Evolutionary conservation across 2,329 filamentous ascomycete genomes (phyloP).

Genomic region (Penicillium hordei): DNA sequence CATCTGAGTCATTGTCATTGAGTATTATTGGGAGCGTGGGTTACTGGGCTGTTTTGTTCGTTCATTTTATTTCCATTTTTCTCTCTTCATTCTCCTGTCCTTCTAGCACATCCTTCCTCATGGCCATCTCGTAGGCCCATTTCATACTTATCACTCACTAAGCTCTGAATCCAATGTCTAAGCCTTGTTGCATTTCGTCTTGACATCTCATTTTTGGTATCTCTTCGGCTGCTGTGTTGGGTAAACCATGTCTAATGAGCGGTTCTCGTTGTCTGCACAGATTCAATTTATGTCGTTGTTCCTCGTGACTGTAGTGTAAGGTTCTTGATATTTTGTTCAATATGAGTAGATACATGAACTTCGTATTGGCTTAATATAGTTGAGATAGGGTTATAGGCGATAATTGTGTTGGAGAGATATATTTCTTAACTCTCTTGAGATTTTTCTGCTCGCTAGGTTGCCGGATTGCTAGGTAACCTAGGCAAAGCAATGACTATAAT

Average conservation of each 20-base stretch:
- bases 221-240: not conserved
- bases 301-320: not conserved
- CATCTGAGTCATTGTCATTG: constrained; percentile 33
- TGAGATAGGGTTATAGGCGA: not conserved
- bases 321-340: not conserved
- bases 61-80: constrained; percentile 24
- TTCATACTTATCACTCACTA: constrained; percentile 19
- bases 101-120: constrained; percentile 32
- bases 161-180: constrained; percentile 19
- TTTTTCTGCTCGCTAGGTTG: not conserved
- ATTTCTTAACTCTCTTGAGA: not conserved
- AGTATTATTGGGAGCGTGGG: constrained; percentile 32
- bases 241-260: not conserved
- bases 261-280: not conserved
- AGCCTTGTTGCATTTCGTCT: constrained; percentile 7
- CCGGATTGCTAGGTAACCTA: not conserved
- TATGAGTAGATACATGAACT: not conserved
- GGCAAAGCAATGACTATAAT: not conserved
- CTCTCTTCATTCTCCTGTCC: constrained; percentile 21
- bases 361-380: not conserved
- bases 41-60: constrained; percentile 23
- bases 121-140: constrained; percentile 28
- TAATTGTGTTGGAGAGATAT: too few relatives aligned
- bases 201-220: not conserved
- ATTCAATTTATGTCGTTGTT: not conserved